Percentiles rank a stretch among this genome's conserved stretches.
phyloP scores from a whole-genome alignment of 202 grass and related monocot genomes.

The Carex sylvatica region DNA sequence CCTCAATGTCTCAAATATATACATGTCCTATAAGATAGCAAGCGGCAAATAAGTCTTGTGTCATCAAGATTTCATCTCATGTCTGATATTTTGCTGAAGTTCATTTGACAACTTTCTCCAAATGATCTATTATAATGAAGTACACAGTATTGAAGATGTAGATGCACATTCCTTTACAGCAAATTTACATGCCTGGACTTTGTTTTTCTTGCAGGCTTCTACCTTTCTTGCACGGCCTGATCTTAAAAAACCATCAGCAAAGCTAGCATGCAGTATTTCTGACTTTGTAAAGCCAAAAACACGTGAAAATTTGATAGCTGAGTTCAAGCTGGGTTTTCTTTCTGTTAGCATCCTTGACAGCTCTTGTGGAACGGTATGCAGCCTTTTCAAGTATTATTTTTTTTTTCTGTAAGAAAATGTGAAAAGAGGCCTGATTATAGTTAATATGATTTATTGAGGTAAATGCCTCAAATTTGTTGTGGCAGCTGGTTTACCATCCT shows the following conservation, averaged over 20 bases:
- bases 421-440: background rate
- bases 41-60: background rate
- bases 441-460: background rate
- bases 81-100: background rate
- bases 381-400: slow-evolving; percentile 29
- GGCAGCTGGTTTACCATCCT: background rate
- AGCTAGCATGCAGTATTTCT: slow-evolving; percentile 73
- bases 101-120: background rate
- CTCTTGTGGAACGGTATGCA: slow-evolving; percentile 79
- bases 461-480: background rate
- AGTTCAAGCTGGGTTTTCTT: slow-evolving; percentile 79
- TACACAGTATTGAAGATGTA: background rate
- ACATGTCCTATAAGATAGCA: background rate
- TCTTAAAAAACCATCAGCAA: slow-evolving; percentile 77
- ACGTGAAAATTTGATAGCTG: slow-evolving; percentile 79
- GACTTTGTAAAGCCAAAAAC: slow-evolving; percentile 82
- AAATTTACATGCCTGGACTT: slow-evolving; percentile 20
- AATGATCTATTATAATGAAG: background rate
- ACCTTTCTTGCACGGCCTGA: slow-evolving; percentile 91
- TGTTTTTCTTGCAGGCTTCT: slow-evolving; percentile 50
- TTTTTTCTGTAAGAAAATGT: slow-evolving; percentile 1
- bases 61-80: background rate
- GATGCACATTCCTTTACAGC: background rate
- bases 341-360: slow-evolving; percentile 83
- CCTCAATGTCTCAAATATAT: background rate